These are phyloP conservation scores for Suhomyces tanzawaensis DNA, from an alignment of 805 yeast genomes.

Conservation along the genomic window DNA sequence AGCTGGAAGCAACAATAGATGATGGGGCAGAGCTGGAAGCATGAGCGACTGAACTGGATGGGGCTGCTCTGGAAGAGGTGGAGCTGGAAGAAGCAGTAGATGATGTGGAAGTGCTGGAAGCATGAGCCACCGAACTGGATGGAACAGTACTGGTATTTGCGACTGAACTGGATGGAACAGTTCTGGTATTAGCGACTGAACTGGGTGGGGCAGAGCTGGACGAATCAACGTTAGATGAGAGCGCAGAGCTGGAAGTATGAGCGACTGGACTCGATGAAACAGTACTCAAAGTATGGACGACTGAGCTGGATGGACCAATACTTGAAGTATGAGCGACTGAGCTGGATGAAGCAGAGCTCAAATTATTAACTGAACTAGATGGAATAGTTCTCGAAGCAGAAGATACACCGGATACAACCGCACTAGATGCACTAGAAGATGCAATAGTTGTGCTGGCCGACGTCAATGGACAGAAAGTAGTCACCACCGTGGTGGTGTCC, in stretches of 20 bases:
- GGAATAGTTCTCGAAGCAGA: background rate
- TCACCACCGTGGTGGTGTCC: constrained; percentile 10
- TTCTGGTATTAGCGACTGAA: background rate
- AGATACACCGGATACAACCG: background rate
- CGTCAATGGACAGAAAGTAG: constrained; percentile 19
- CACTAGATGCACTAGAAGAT: background rate
- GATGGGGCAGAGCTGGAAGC: background rate
- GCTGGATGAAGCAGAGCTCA: background rate
- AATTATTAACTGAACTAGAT: background rate
- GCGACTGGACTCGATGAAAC: background rate
- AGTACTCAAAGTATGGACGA: background rate
- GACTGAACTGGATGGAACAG: background rate
- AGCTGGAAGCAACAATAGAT: constrained; percentile 1
- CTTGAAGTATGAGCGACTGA: background rate
- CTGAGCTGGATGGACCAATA: constrained; percentile 1
- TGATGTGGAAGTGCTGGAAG: background rate
- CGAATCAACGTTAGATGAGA: background rate
- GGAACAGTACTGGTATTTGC: background rate
- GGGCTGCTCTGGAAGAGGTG: background rate
- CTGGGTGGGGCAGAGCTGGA: background rate
- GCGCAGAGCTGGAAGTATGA: background rate
- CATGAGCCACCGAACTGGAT: constrained; percentile 1
- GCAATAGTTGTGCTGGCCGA: background rate
- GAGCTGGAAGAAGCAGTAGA: background rate
- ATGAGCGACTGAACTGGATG: background rate